Base-by-base conservation (phyloP, 83 land plant species). In the Picea abies region DNA sequence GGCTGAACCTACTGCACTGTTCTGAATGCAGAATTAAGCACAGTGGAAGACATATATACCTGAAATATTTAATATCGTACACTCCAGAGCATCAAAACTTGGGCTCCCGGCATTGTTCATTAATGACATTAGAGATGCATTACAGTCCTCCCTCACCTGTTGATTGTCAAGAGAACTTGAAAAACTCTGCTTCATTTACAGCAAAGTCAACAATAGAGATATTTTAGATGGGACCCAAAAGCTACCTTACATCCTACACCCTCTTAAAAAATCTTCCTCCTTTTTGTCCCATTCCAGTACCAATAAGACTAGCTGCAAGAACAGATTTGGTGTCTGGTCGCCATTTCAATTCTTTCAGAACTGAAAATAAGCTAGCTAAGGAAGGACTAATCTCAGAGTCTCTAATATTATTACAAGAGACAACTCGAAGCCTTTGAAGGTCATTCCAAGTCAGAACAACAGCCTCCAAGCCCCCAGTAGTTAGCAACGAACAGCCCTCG, bases 271-370 rank as follows among this genome's bases (percentile, higher is more conserved):
- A 87, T 44, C 81, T 87, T 16, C 89, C 85, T 32, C 97, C 95
- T 78, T 87, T 91, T 78, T 90, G 85, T 63, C 97, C 89, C 56
- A 95, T 79, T 71, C 89, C 94, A 22, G 96, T 91, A 23, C 88
- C 94, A 2, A 47, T 82, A 52, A 95, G 88, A 69, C 86, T 83
- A 41, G 85, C 82, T 35, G 84, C 80, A 35, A 95, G 89, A 41
- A 93, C 80, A 47, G 93, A 88, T 76, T 80, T 91, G 64, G 94
- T 78, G 85, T 93, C 97, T 20, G 96, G 97, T 16, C 92, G 76
- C 97, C 97, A 95, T 61, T 91, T 93, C 52, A 93, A 89, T 87
- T 91, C 97, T 79, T 93, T 95, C 12, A 93, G 89, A n/a, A 81
- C 83, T 65, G 92, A 87, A 77, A 95, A 93, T 60, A 91, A 72